Base-by-base conservation (phyloP, 192 early-diverging fungal genomes). In the Coemansia sp. region DNA sequence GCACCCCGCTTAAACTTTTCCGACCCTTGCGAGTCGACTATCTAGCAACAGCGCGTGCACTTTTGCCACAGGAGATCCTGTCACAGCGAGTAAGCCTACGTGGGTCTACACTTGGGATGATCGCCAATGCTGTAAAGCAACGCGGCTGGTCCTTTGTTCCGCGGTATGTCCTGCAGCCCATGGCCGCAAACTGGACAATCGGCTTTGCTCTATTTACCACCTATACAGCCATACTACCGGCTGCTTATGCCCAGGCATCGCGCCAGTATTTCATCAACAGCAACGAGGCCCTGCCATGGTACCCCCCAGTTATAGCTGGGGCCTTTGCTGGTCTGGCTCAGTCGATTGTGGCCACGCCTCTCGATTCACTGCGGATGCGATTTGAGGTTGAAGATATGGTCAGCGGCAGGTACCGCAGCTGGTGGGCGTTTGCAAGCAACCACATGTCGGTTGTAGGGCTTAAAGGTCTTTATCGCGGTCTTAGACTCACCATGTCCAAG, bases 21-120 rank as follows among this genome's bases (percentile, higher is more conserved):
- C 80, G 92, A 7, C 92, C 92, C 7, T 76, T 93, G 69, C 82
- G 92, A 9, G 89, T 93, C 6, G 92, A 93, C 69, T 93, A 93
- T 63, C 64, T 91, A 54, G 85, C 90, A n/a, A 90, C 90, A 65
- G 92, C 90, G 3, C 84, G 92, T 23, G 89, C 90, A 10, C 64
- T 90, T 42, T 87, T 91, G 68, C 91, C 89, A 16, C 75, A 85
- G 3, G 80, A 86, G 39, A 65, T 77, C 9, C 65, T 77, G 32
- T 64, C 67, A 32, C 72, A 38, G 44, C 70, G 68, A 39, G 50
- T 73, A 19, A 77, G 80, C 38, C 85, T 93, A 66, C 87, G 87
- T 8, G 86, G 86, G 39, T 90, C 92, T 11, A 89, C 88, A 1
- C 72, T 91, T 39, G 92, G 92, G 4, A 90, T 93, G 87, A 77